phyloP scores from a whole-genome alignment of 1,139 yeast genomes.

The Saccharomyces hybrid region DNA sequence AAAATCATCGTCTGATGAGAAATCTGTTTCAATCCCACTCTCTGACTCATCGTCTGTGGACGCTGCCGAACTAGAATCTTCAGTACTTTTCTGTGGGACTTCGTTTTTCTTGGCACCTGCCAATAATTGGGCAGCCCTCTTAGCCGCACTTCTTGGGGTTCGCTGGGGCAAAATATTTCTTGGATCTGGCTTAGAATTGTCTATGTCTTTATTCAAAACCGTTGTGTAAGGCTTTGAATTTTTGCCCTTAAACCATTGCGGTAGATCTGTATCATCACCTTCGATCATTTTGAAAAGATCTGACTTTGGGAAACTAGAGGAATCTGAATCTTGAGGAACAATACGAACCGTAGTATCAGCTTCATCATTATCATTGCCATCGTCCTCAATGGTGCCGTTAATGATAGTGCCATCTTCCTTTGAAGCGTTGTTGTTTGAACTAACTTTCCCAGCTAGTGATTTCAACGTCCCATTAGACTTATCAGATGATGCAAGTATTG shows the following conservation, averaged over 20 bases:
- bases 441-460: not conserved
- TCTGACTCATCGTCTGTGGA: conserved; percentile 13
- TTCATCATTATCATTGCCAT: conserved; percentile 10
- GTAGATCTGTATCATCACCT: conserved; percentile 17
- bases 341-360: conserved; percentile 14
- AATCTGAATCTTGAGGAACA: conserved; percentile 9
- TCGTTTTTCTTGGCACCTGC: conserved; percentile 14
- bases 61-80: not conserved
- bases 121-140: conserved; percentile 25
- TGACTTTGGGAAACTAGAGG: conserved; percentile 23
- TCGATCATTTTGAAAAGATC: conserved; percentile 24
- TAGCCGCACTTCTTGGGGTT: conserved; percentile 27
- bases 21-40: conserved; percentile 27
- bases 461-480: not conserved
- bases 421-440: not conserved
- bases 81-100: conserved; percentile 2
- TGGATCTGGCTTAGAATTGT: conserved; percentile 29
- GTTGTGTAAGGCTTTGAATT: conserved; percentile 29
- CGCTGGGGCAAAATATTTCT: conserved; percentile 26
- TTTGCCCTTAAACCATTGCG: conserved; percentile 11
- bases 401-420: conserved; percentile 3
- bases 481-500: not conserved
- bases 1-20: conserved; percentile 20
- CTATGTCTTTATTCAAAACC: conserved; percentile 30
- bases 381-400: conserved; percentile 10